Evolutionary conservation across 306 rosid species (phyloP), one percentile per base, ranked within the genome.

Genomic region (Cucurbita argyrosperma): DNA sequence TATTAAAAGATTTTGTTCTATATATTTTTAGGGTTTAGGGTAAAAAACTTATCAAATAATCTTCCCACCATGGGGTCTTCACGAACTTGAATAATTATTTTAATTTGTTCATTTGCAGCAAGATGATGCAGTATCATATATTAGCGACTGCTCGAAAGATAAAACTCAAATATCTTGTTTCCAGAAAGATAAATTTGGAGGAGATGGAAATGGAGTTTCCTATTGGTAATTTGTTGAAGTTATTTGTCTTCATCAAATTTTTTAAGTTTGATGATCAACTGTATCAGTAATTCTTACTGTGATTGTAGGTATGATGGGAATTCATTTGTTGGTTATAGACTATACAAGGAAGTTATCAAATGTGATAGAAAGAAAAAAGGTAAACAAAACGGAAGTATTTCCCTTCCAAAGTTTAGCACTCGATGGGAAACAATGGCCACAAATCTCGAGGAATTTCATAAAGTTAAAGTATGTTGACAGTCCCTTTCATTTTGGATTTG

Each of bases 351-450:
- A 82, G 80, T 80, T 69, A 79, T 85, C 54, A 70, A 80, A 47
- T 72, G 70, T 69, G 82, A 74, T 54, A 78, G 84, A 50, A 83
- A 72, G 77, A 63, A 77, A 62, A 85, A 86, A 47, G 82, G 78
- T 47, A 75, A 78, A 71, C 83, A 54, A 23, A 79, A 74, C 35
- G 81, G 78, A 65, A 37, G 79, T 80, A 35, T 18, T 18, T 37
- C 85, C 62, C 85, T 80, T 52, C 85, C 94, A 71, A 47, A 46
- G 57, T 63, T 81, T 72, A 82, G 57, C 74, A 82, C 79, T 63
- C 84, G 78, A 52, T 94, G 98, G 98, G 92, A 94, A 88, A 90
- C 92, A 45, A 68, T 94, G 67, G 98, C 97, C 35, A 84, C 96
- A 72, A 83, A 79, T 83, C 85, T 87, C 8, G 82, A 87, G 74